Evolutionary conservation across 2,329 filamentous ascomycete genomes (phyloP).

Genomic region (Domatiomyces catenatus): DNA sequence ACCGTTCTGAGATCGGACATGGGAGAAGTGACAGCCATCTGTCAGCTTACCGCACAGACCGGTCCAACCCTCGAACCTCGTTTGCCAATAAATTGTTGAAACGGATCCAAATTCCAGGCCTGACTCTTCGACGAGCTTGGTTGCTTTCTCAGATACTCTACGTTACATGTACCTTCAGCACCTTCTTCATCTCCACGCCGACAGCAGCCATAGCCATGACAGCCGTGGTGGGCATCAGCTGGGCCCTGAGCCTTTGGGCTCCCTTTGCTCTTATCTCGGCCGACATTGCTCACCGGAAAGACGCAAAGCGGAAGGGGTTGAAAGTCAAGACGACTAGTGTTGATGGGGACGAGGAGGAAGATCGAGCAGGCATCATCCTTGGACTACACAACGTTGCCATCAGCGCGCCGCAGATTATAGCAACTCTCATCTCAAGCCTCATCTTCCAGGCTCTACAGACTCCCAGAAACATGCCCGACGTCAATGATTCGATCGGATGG

Average conservation of each 20-base stretch:
- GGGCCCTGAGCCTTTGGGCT: conserved; percentile 87
- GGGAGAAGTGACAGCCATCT: background rate
- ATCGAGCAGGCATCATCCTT: conserved; percentile 77
- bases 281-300: conserved; percentile 72
- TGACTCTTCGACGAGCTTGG: conserved; percentile 83
- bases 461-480: conserved; percentile 61
- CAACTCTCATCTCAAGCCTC: conserved; percentile 66
- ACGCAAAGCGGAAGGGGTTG: conserved; percentile 37
- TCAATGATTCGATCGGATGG: conserved; percentile 70
- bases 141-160: conserved; percentile 74
- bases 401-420: conserved; percentile 78
- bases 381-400: conserved; percentile 95
- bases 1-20: conserved; percentile 1
- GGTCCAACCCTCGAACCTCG: background rate
- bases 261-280: conserved; percentile 90
- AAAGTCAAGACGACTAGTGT: conserved; percentile 19
- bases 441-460: conserved; percentile 82
- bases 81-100: conserved; percentile 32
- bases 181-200: conserved; percentile 60
- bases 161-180: conserved; percentile 60
- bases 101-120: conserved; percentile 57
- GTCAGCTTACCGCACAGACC: background rate
- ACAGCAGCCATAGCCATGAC: conserved; percentile 61
- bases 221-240: conserved; percentile 71
- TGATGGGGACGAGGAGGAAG: conserved; percentile 35